Evolutionary conservation across 495 filamentous ascomycete species (phyloP), one percentile per base, ranked within the genome.

Genomic region (Cercophora samala): DNA sequence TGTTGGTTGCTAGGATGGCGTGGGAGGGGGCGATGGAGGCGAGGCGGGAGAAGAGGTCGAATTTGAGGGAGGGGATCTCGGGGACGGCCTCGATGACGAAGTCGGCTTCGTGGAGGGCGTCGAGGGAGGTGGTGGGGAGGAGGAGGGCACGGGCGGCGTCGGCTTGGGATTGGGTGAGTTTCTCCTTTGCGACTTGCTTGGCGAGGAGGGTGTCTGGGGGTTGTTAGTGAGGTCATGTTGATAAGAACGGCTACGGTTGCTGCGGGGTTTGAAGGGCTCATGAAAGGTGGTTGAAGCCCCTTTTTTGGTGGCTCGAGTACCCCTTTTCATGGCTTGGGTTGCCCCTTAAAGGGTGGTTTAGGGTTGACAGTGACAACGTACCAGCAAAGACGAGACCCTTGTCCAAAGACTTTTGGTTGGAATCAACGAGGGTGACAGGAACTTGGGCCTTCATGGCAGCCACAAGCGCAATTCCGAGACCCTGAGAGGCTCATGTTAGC

Each of bases 81-180:
- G 95, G 95, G 15, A 98, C 93, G 37, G 95, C 95, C 81, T 99
- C 95, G 76, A 99, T 97, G 32, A 98, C 88, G 75, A 98, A 97
- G 82, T 99, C 95, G n/a, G 90, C 89, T 4, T 86, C 84, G n/a
- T 86, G 86, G 18, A 98, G 88, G 66, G 88, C 85, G 32, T 93
- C 90, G 73, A 98, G 86, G 4, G 86, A 85, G 4, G 91, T 91
- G 53, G 86, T 88, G 13, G 92, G 80, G 0, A 74, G 80, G 55
- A 99, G 84, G 18, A 88, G 89, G 32, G 84, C 82, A 23, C 89
- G 87, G 51, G 87, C 85, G 19, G 84, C 81, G 70, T 91, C 87
- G 13, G 95, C 91, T 65, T 91, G 87, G 25, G 89, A 87, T 71
- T 90, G 88, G 3, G 92, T 91, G 68, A 98, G 85, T 54, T 90